Conservation (phyloP, 75 land plant species). For the Ceratopteris richardii region DNA sequence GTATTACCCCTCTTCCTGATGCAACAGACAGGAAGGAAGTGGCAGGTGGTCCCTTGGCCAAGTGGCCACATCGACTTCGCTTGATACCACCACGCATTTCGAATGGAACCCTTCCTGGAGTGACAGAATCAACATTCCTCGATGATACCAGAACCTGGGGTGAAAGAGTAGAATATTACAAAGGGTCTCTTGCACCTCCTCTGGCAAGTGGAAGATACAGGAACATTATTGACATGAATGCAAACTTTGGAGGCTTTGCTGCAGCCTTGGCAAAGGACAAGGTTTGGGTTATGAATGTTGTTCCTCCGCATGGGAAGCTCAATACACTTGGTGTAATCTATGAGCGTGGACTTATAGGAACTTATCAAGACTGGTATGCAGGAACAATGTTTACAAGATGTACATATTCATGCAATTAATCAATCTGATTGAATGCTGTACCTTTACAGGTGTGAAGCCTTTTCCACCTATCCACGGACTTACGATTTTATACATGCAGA, state of each 20-base stretch:
- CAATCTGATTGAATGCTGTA: too few species aligned
- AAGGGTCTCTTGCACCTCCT: slow-evolving; percentile 40
- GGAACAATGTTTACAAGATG: too few species aligned
- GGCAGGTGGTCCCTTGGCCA: slow-evolving; percentile 53
- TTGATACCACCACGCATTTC: slow-evolving; percentile 76
- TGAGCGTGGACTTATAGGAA: slow-evolving; percentile 86
- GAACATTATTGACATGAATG: slow-evolving; percentile 93
- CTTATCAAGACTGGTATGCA: slow-evolving; percentile 84
- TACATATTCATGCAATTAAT: too few species aligned
- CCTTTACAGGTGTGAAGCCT: slow-evolving; percentile 64
- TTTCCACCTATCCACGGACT: slow-evolving; percentile 48
- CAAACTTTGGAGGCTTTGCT: slow-evolving; percentile 88
- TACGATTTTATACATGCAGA: slow-evolving; percentile 56
- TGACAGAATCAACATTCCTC: slow-evolving; percentile 42
- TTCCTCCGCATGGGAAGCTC: slow-evolving; percentile 65
- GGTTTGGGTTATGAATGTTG: slow-evolving; percentile 86
- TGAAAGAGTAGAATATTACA: slow-evolving; percentile 68
- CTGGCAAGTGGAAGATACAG: slow-evolving; percentile 66
- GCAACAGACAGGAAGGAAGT: slow-evolving; percentile 37
- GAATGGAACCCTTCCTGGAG: slow-evolving; percentile 59
- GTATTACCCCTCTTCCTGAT: slow-evolving; percentile 63
- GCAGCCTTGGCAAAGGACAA: slow-evolving; percentile 61
- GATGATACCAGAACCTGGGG: slow-evolving; percentile 65
- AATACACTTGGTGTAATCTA: slow-evolving; percentile 77
- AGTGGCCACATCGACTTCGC: slow-evolving; percentile 62